Conservation (phyloP, 1,284 basidiomycete genomes). For the Leucoagaricus sp. region DNA sequence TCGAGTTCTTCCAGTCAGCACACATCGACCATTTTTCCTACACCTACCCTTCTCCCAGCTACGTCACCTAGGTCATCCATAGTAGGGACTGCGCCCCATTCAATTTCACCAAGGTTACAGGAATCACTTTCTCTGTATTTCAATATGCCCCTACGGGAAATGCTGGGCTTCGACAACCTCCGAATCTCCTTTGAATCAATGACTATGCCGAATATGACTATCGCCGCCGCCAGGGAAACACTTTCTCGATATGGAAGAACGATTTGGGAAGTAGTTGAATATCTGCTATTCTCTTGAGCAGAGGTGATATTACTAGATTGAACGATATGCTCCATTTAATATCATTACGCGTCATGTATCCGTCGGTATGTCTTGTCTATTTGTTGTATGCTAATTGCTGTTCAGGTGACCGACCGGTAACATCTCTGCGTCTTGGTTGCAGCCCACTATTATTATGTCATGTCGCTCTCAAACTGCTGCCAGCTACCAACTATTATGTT, state of each 20-base stretch:
- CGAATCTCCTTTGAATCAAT: conserved; percentile 6
- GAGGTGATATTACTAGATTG: no score
- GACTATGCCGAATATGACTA: neutral
- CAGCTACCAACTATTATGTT: no score
- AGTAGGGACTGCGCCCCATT: neutral
- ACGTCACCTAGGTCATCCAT: conserved; percentile 8
- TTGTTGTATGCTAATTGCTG: no score
- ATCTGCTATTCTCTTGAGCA: neutral
- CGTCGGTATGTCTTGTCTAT: neutral
- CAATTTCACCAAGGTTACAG: neutral
- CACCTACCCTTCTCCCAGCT: conserved; percentile 1
- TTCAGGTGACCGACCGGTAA: no score
- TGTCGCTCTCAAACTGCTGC: no score
- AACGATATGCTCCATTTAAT: neutral
- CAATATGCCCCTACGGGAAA: conserved; percentile 1
- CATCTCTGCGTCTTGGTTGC: no score
- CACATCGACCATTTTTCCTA: neutral
- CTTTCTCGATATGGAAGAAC: neutral
- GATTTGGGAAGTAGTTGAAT: conserved; percentile 4
- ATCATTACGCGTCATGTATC: conserved; percentile 6
- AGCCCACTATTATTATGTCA: no score
- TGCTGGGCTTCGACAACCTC: conserved; percentile 10
- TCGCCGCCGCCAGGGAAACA: conserved; percentile 1
- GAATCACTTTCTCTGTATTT: neutral
- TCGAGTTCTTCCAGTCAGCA: neutral